Evolutionary conservation across 2,329 filamentous ascomycete genomes (phyloP).

Genomic region (Trichoderma koningii): DNA sequence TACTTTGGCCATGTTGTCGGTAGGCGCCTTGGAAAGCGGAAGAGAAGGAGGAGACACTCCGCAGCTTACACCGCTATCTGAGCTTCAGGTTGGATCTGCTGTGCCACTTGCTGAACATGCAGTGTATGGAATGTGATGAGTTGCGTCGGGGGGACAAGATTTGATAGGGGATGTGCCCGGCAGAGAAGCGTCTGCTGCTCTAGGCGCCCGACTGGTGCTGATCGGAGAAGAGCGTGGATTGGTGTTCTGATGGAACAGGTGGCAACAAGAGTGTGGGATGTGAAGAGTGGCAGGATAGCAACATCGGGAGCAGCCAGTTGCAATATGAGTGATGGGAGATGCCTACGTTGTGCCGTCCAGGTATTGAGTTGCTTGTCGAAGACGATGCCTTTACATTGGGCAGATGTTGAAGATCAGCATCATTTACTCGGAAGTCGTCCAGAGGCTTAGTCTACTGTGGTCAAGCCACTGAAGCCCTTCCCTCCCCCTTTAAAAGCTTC

Average conservation of each 20-base stretch:
- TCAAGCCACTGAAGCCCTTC: too few species aligned
- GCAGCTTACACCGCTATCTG: constrained; percentile 14
- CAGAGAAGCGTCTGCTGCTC: background rate
- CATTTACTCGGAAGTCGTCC: too few species aligned
- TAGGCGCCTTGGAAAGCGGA: background rate
- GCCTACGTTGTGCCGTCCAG: too few species aligned
- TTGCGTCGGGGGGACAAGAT: background rate
- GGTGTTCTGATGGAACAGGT: background rate
- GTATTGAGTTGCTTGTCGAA: too few species aligned
- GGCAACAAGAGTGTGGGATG: background rate
- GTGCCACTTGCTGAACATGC: background rate
- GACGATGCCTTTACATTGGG: too few species aligned
- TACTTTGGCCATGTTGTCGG: constrained; percentile 2
- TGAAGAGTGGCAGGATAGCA: background rate
- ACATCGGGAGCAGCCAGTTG: background rate
- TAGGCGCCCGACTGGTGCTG: background rate
- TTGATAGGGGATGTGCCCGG: background rate
- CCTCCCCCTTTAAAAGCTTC: too few species aligned
- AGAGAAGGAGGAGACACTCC: background rate
- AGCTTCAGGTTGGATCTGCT: background rate
- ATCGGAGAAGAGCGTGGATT: too few species aligned
- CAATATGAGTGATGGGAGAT: too few species aligned
- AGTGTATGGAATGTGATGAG: background rate
- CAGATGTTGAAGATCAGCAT: too few species aligned
- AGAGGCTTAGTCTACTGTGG: too few species aligned